phyloP scores from a whole-genome alignment of 148 eudicot species.

The Diospyros kaki region DNA sequence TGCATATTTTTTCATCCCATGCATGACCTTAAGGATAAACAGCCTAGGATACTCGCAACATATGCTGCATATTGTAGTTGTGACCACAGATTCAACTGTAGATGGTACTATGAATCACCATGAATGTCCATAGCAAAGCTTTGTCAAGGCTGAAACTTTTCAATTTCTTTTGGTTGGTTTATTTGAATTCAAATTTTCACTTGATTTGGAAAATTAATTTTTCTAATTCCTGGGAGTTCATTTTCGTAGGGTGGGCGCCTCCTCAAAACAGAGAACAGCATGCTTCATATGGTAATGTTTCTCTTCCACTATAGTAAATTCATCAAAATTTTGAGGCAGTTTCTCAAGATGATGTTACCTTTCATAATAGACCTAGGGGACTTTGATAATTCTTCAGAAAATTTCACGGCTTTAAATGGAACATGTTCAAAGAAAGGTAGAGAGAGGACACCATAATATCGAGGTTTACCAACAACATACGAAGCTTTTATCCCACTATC shows the following conservation, averaged over 20 bases:
- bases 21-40: neutral
- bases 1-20: neutral
- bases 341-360: conserved; percentile 3
- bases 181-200: neutral
- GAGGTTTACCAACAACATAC: too few relatives aligned
- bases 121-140: neutral
- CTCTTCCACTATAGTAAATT: neutral
- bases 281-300: conserved; percentile 73
- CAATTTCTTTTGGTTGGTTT: neutral
- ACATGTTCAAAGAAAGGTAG: neutral
- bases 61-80: neutral
- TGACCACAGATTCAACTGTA: neutral
- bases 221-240: conserved; percentile 18
- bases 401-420: neutral
- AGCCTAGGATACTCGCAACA: conserved; percentile 1
- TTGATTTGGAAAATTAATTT: neutral
- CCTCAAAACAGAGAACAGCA: conserved; percentile 51
- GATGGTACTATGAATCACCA: neutral
- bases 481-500: too few relatives aligned
- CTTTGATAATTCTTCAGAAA: neutral
- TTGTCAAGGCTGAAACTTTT: neutral
- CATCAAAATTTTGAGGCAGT: neutral
- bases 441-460: neutral
- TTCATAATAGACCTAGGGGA: neutral
- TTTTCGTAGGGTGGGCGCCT: conserved; percentile 50